Base-by-base conservation (phyloP, 208 protist species). In the Vickermania ingenoplastis region DNA sequence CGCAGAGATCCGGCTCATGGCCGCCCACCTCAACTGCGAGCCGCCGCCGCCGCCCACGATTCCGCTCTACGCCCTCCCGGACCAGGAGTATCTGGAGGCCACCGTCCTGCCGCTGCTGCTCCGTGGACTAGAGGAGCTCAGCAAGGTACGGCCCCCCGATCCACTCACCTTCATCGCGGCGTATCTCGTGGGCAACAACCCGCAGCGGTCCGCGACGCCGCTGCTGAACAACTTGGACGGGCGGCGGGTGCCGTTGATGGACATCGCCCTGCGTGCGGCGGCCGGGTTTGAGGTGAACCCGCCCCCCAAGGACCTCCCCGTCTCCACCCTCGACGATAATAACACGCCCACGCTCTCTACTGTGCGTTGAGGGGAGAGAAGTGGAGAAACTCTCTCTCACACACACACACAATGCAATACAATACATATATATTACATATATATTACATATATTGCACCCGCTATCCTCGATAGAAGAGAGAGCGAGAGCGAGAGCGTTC, bases 121-220 rank as follows among this genome's bases (percentile, higher is more conserved):
- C 56, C 82, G 77, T 25, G 88, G 78, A 21, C 51, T 94, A 30
- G 80, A 92, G 67, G 84, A 81, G 65, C 58, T 92, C n/a, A 79
- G 71, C 26, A 57, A 55, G 49, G 69, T 61, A 0, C 84, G 81
- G 1, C 88, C 88, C 21, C 63, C 66, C 7, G 88, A 94, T 69
- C 75, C 88, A 14, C 66, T 94, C 27, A 83, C 81, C 17, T 94
- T 92, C 65, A 65, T 94, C 14, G 88, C 77, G 4, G 83, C 85
- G 25, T 94, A 88, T 64, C 53, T 94, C 31, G 52, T 92, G 45
- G 72, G 56, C 60, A 94, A 91, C 72, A 94, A 94, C 63, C 88
- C 88, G 41, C 88, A 94, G 68, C 57, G 68, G 25, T 29, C 17
- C 29, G 60, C 72, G 11, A 65, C 56, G 25, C 65, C 65, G 41